Conservation (phyloP, 306 rosid genomes). For the Dryas octopetala region DNA sequence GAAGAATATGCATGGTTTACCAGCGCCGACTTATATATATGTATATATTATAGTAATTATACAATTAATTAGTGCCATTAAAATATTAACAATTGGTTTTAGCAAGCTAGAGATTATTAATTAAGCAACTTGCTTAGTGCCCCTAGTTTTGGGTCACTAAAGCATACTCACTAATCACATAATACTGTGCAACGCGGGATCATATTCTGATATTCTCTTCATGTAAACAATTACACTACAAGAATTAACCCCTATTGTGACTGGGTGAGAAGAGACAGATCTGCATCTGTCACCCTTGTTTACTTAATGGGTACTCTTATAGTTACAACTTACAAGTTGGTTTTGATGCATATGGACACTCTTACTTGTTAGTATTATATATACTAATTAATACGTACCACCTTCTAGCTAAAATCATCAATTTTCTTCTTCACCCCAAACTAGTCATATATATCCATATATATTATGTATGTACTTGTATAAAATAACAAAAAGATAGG, state of each 20-base stretch:
- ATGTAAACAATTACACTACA: slow-evolving; percentile 21
- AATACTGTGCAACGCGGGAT: background rate
- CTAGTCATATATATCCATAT: background rate
- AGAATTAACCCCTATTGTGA: too few relatives aligned
- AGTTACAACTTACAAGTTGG: too few relatives aligned
- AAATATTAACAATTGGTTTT: background rate
- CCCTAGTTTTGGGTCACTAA: slow-evolving; percentile 18
- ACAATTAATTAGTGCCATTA: background rate
- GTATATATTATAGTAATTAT: too few relatives aligned
- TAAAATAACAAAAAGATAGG: background rate
- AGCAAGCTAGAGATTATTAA: slow-evolving; percentile 3
- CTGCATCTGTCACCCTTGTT: too few relatives aligned
- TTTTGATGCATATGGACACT: too few relatives aligned
- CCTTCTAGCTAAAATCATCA: background rate
- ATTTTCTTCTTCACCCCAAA: background rate
- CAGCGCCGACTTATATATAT: background rate
- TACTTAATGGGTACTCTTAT: too few relatives aligned
- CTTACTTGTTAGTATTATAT: too few relatives aligned
- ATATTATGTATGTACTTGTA: background rate
- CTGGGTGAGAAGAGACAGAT: too few relatives aligned
- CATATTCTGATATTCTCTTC: background rate
- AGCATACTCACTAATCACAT: slow-evolving; percentile 20
- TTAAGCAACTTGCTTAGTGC: slow-evolving; percentile 31
- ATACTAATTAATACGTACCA: background rate
- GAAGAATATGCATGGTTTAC: background rate